A percentile compares a stretch with the other conserved stretches of the same genome.
phyloP scores from a whole-genome alignment of 306 rosid genomes.

The Echinosophora koreensis region DNA sequence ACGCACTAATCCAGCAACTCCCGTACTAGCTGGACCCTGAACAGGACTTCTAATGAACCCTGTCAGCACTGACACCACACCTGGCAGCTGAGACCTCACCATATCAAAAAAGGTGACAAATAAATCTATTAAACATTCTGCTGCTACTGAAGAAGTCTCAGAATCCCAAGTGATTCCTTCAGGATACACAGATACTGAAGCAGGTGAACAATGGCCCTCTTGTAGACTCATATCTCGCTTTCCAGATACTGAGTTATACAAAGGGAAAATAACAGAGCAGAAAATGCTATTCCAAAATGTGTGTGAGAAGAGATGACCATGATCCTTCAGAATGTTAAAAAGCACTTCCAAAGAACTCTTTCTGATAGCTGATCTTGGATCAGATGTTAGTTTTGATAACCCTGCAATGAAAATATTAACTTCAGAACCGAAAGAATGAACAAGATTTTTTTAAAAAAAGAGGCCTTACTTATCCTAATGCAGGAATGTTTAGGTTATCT shows the following conservation, averaged over 20 bases:
- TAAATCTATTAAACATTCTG: slow-evolving; percentile 84
- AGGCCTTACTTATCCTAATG: slow-evolving; percentile 10
- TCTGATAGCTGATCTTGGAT: slow-evolving; percentile 93
- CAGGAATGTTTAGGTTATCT: slow-evolving; percentile 25
- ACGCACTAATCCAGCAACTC: slow-evolving; percentile 84
- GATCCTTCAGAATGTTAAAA: slow-evolving; percentile 94
- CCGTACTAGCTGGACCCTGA: slow-evolving; percentile 92
- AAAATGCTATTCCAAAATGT: slow-evolving; percentile 84
- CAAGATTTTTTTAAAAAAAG: not conserved
- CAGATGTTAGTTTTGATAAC: slow-evolving; percentile 89
- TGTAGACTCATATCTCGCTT: slow-evolving; percentile 56
- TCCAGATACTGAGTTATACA: slow-evolving; percentile 62
- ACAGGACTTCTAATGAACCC: slow-evolving; percentile 83
- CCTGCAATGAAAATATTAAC: slow-evolving; percentile 62
- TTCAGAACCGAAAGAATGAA: slow-evolving; percentile 39
- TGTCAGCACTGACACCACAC: slow-evolving; percentile 76
- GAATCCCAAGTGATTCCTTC: slow-evolving; percentile 90
- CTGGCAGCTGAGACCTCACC: slow-evolving; percentile 83
- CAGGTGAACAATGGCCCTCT: slow-evolving; percentile 54
- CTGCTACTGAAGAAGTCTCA: slow-evolving; percentile 86
- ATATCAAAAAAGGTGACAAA: slow-evolving; percentile 72
- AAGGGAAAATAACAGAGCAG: slow-evolving; percentile 78
- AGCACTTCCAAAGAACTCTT: slow-evolving; percentile 98
- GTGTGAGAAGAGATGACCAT: slow-evolving; percentile 87
- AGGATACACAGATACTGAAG: slow-evolving; percentile 54